Base-by-base conservation (phyloP, 192 early-diverging fungal species). In the Coemansia sp. region DNA sequence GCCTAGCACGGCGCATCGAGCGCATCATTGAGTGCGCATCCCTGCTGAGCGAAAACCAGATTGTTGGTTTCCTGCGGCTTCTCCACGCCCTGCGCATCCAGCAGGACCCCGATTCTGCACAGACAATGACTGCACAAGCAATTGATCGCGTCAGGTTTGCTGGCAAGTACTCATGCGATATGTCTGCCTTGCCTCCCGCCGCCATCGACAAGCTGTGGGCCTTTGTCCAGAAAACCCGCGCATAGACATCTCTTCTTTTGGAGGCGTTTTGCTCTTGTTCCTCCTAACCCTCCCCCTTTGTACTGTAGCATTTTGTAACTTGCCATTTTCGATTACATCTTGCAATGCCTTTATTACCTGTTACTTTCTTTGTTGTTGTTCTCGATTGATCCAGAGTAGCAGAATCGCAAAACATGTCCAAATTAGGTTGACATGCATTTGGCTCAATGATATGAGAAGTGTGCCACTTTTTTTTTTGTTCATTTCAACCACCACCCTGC, bases 161-260 rank as follows among this genome's bases (percentile, higher is more conserved):
- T 49, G 75, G 75, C 55, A 38, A 64, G 50, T 79, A 79, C 53
- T 62, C 70, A 13, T 79, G 71, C 49, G 73, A 73, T 49, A 57
- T 79, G 20, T 67, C 76, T 11, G 45, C 14, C 14, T 53, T 74
- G 61, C 54, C 50, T 5, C 68, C 71, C 15, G 65, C 67, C 52
- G 76, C 71, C 7, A 79, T 79, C 60, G 76, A 70, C 52, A 48
- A 48, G 41, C 71, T 79, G 41, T 79, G 76, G 76, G 53, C 63
- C 9, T 79, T 74, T 62, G 62, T 79, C 10, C 62, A 45, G 25
- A 56, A 64, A n/a, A 55, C 57, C 5, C 45, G 40, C 45, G 43
- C 50, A 34, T 52, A 60, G 41, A 9, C 20, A 52, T 52, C 29
- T 52, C 29, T 29, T 29, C 29, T 29, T 29, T 29, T 48, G n/a